phyloP scores from a whole-genome alignment of 2,329 filamentous ascomycete genomes.

The Colletotrichum noveboracense region DNA sequence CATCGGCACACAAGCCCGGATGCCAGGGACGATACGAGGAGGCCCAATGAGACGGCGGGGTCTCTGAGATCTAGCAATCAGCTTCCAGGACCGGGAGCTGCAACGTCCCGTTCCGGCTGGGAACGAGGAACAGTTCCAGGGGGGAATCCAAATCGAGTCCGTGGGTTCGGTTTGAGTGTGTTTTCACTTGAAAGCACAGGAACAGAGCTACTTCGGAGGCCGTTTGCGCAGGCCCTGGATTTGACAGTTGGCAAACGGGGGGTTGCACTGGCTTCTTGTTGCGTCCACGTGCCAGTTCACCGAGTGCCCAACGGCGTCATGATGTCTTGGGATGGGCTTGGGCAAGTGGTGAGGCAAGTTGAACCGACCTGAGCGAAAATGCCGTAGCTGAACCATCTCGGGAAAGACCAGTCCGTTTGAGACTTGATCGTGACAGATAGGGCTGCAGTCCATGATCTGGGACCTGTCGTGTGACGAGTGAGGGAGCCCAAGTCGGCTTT shows the following conservation, averaged over 20 bases:
- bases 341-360: not conserved
- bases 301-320: not conserved
- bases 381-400: not conserved
- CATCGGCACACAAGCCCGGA: not conserved
- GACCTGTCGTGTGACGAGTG: not conserved
- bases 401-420: not conserved
- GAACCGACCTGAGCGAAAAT: not conserved
- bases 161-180: not conserved
- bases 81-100: not conserved
- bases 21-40: not conserved
- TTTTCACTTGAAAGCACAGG: not conserved
- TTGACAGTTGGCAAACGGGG: conserved; percentile 1
- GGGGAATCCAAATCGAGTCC: not conserved
- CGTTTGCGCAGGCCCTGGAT: not conserved
- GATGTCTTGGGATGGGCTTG: not conserved
- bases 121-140: not conserved
- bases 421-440: conserved; percentile 2
- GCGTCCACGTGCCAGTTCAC: not conserved
- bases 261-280: conserved; percentile 3
- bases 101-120: conserved; percentile 5
- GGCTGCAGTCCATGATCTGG: conserved; percentile 14
- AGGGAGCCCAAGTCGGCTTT: not conserved
- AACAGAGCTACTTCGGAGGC: not conserved
- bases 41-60: not conserved
- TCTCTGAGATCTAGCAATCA: conserved; percentile 7